These are phyloP conservation scores for Phaeosphaeria sp. DNA, from an alignment of 2,329 filamentous ascomycete species.

Conservation along the genomic window DNA sequence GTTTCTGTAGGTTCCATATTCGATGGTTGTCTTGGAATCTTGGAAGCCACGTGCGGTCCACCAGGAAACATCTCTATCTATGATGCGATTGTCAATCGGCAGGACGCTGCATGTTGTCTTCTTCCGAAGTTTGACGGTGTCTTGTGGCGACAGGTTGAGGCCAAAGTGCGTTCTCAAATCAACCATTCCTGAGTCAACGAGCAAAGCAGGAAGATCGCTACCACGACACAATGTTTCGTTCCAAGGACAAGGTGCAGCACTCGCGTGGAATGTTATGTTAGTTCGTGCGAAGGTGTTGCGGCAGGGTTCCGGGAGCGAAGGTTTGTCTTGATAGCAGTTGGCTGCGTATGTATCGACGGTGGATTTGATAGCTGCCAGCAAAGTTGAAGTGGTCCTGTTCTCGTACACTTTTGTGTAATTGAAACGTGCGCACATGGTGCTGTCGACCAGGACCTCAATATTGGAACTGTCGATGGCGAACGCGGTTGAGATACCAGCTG, in stretches of 20 bases:
- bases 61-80: neutral
- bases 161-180: conserved; percentile 7
- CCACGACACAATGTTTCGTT: neutral
- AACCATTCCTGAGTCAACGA: conserved; percentile 9
- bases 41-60: conserved; percentile 1
- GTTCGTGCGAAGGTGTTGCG: conserved; percentile 1
- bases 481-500: conserved; percentile 24
- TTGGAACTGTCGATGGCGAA: conserved; percentile 15
- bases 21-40: conserved; percentile 4
- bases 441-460: conserved; percentile 18
- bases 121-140: neutral
- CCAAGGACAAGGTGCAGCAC: conserved; percentile 3
- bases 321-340: conserved; percentile 1
- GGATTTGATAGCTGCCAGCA: neutral
- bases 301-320: neutral
- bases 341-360: neutral
- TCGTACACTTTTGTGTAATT: conserved; percentile 5
- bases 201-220: neutral
- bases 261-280: conserved; percentile 1
- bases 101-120: conserved; percentile 7
- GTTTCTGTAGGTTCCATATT: conserved; percentile 1
- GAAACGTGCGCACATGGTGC: conserved; percentile 7
- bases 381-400: neutral
- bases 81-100: conserved; percentile 2
- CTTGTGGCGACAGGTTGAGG: conserved; percentile 6